Base-by-base conservation (phyloP, 495 filamentous ascomycete species). In the Pseudoneurospora amorphoporcata region DNA sequence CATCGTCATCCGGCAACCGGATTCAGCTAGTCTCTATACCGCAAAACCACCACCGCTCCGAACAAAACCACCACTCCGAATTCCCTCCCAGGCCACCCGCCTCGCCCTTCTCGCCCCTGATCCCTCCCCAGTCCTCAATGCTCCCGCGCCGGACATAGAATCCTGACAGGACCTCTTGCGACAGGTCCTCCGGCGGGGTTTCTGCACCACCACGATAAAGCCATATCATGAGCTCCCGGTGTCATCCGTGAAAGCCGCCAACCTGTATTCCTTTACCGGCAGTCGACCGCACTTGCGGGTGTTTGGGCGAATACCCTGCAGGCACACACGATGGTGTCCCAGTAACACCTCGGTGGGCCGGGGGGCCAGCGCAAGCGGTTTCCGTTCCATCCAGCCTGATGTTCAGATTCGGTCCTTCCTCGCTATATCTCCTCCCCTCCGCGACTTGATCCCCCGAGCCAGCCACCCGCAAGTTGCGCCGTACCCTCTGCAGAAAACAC, bases 321-420 rank as follows among this genome's bases (percentile, higher is more conserved):
- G 80, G 77, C 73, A 71, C 74, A 73, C 74, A 71, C 69, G 29
- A 87, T 88, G 87, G 82, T 78, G 68, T 70, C 78, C 65, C 84
- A 83, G 83, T 87, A 85, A 82, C 85, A 75, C 73, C 47, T 72
- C 37, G 45, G 84, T 70, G 77, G 86, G 85, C 86, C 85, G 84
- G 84, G 86, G 81, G 83, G 86, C 85, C 85, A 83, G 19, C 53
- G 72, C 76, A 73, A 39, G 41, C 72, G 43, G 72, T 80, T 41
- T 76, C 73, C 45, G 75, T 61, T 61, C 40, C 69, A 45, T 70
- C 72, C 17, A 39, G 23, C 53, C 29, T 35, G 53, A 35, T 8
- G 29, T 65, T 8, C 53, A 65, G 53, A 65, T 23, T 35, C 53
- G 53, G 53, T 8, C 32, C 5, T 65, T 37, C 3, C 29, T 65